Base-by-base conservation (phyloP, 441 rosid genomes). In the California macrophylla region DNA sequence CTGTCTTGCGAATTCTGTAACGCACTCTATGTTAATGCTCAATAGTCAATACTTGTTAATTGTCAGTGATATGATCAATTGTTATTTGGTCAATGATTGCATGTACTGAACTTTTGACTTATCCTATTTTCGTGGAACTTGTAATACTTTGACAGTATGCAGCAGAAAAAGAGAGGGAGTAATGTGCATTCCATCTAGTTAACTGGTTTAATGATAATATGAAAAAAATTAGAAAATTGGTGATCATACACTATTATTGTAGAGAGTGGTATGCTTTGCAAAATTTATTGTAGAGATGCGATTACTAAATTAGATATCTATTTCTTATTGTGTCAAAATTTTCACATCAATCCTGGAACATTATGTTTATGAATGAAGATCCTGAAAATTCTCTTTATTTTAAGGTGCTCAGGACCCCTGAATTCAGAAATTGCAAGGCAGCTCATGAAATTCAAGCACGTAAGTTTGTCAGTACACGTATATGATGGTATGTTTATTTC, bases 391-490 rank as follows among this genome's bases (percentile, higher is more conserved):
- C 69, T 71, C 13, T 75, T 76, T 66, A 69, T 16, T 65, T 79
- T 74, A 71, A 91, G 97, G 80, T 87, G 66, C 75, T 93, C 75
- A 76, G 78, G 54, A 76, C 92, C 16, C 86, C 84, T 66, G 90
- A 93, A 65, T 91, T 89, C 28, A 86, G 79, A 42, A 81, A 82
- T 71, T 85, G 84, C 77, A 78, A 84, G 72, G 97, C 84, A 34
- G 87, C 95, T 61, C 69, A 69, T 12, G 93, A 93, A 74, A 79
- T 91, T 75, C 79, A 66, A 77, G 92, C 84, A 72, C 80, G 97
- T 93, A 83, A 84, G 94, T 56, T 76, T 28, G 28, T 61, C 29
- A 36, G 62, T 32, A 3, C 60, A 28, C 50, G 15, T 18, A 66
- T 66, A 12, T 24, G 3, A 32, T 63, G n/a, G n/a, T n/a, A n/a